Percentiles rank a stretch among this genome's conserved stretches.
Evolutionary conservation across 2,329 filamentous ascomycete genomes (phyloP).

Genomic region (Curvularia verruculosa): DNA sequence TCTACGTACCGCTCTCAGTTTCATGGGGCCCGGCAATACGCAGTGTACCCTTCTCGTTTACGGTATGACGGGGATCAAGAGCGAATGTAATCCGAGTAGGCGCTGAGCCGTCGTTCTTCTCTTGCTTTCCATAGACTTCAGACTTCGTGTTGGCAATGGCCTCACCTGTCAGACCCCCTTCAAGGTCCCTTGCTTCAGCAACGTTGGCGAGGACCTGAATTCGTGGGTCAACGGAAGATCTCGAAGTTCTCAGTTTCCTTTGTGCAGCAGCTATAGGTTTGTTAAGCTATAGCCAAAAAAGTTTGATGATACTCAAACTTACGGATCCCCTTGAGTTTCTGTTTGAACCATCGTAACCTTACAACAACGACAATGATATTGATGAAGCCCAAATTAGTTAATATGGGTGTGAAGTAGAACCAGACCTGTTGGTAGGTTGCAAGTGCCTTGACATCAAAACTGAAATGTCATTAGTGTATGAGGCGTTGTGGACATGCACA

Average conservation of each 20-base stretch:
- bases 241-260: conserved; percentile 31
- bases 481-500: not conserved
- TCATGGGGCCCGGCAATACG: conserved; percentile 13
- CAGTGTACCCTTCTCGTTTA: conserved; percentile 5
- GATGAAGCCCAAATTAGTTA: conserved; percentile 51
- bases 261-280: conserved; percentile 62
- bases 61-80: conserved; percentile 2
- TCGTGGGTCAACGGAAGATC: not conserved
- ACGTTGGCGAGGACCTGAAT: not conserved
- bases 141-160: conserved; percentile 8
- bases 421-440: conserved; percentile 58
- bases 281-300: not conserved
- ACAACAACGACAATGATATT: conserved; percentile 81
- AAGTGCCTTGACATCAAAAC: conserved; percentile 56
- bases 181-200: conserved; percentile 7
- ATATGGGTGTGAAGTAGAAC: conserved; percentile 43
- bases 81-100: conserved; percentile 13
- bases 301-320: not conserved
- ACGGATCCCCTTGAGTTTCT: conserved; percentile 85
- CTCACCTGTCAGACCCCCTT: conserved; percentile 12
- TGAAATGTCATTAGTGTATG: conserved; percentile 27
- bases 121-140: not conserved
- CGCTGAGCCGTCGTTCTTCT: not conserved
- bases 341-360: conserved; percentile 97
- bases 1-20: not conserved